A percentile compares a stretch with the other conserved stretches of the same genome.
phyloP scores from a whole-genome alignment of 768 basidiomycete genomes.

The Lepiota subincarnata region DNA sequence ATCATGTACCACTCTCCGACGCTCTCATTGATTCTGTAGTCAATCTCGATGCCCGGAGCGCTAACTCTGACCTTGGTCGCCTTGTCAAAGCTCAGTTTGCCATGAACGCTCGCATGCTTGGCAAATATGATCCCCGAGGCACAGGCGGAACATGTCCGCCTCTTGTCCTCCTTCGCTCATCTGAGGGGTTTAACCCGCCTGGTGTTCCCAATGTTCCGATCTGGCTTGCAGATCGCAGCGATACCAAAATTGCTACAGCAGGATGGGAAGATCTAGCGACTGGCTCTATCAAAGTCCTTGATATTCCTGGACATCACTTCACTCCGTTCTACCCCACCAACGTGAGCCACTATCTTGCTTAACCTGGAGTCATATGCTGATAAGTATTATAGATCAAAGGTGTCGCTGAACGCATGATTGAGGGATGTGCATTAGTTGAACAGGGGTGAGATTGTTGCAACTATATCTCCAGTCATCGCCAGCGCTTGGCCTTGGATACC shows the following conservation, averaged over 20 bases:
- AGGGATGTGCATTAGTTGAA: conserved; percentile 13
- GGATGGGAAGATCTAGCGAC: conserved; percentile 49
- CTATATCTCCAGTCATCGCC: neutral
- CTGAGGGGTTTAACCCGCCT: conserved; percentile 36
- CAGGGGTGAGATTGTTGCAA: neutral
- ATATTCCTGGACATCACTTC: conserved; percentile 69
- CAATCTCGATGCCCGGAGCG: conserved; percentile 24
- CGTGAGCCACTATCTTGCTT: conserved; percentile 29
- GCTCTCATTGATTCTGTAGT: conserved; percentile 45
- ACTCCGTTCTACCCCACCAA: conserved; percentile 46
- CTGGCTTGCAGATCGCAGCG: conserved; percentile 50
- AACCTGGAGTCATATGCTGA: neutral
- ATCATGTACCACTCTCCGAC: conserved; percentile 49
- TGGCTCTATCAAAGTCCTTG: conserved; percentile 35
- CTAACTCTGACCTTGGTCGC: conserved; percentile 25
- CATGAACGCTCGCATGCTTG: conserved; percentile 44
- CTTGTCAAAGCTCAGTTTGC: conserved; percentile 46
- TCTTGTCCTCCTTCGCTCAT: conserved; percentile 51
- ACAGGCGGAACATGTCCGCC: conserved; percentile 21
- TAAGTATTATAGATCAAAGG: conserved; percentile 21
- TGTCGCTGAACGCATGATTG: conserved; percentile 27
- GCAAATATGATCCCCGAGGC: conserved; percentile 36
- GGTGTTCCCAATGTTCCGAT: conserved; percentile 33
- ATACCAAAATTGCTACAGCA: conserved; percentile 24
- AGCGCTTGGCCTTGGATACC: too few species aligned